A percentile compares a stretch with the other conserved stretches of the same genome.
Conservation (phyloP, 345 rosid genomes). For the Gossypium bickii region DNA sequence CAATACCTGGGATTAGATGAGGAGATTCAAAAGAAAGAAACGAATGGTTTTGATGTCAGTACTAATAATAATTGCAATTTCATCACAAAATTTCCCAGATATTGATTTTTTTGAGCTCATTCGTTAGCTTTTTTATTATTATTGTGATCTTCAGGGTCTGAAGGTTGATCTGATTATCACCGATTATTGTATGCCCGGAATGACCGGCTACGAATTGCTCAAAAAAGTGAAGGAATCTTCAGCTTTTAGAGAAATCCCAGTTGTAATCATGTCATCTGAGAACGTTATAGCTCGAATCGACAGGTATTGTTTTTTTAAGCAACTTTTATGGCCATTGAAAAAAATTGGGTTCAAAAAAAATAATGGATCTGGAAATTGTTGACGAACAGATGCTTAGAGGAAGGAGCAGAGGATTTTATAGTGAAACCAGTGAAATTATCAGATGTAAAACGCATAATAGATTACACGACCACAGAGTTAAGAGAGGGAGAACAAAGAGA, state of each 20-base stretch:
- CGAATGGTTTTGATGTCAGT: slow-evolving; percentile 44
- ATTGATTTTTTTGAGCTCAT: not conserved
- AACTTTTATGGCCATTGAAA: too few species aligned
- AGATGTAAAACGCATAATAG: slow-evolving; percentile 73
- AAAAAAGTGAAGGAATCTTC: slow-evolving; percentile 93
- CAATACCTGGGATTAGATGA: slow-evolving; percentile 72
- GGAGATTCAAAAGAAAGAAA: slow-evolving; percentile 18
- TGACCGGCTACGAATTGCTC: slow-evolving; percentile 95
- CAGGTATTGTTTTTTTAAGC: slow-evolving; percentile 32
- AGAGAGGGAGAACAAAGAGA: not conserved
- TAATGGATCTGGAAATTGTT: slow-evolving; percentile 1
- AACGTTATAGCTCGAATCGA: slow-evolving; percentile 74
- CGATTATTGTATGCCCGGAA: slow-evolving; percentile 98
- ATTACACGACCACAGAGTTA: slow-evolving; percentile 39
- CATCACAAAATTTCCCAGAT: not conserved
- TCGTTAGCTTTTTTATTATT: not conserved
- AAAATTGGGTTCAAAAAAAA: not conserved
- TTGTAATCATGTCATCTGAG: slow-evolving; percentile 95
- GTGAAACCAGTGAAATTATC: slow-evolving; percentile 89
- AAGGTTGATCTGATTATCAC: slow-evolving; percentile 93
- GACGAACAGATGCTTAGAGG: slow-evolving; percentile 69
- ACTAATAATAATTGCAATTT: not conserved
- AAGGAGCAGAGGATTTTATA: slow-evolving; percentile 91
- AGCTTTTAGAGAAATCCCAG: slow-evolving; percentile 64
- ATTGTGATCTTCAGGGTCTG: slow-evolving; percentile 38